Conservation (phyloP, 768 basidiomycete genomes). For the Tricholoma flavovirens region DNA sequence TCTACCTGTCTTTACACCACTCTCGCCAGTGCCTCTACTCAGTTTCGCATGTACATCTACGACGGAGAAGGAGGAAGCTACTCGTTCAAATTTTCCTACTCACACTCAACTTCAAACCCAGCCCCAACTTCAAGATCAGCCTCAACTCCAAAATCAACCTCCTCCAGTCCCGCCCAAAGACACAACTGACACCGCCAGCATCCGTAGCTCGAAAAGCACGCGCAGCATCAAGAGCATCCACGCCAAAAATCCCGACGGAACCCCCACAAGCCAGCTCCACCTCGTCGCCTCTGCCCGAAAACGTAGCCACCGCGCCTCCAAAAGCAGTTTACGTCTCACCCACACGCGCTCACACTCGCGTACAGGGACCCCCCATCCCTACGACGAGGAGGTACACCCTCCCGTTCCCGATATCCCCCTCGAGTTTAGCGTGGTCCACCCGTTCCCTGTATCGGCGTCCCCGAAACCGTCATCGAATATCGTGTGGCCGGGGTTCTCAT, state of each 20-base stretch:
- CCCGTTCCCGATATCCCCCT: conserved; percentile 28
- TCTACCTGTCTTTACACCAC: conserved; percentile 11
- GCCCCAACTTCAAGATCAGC: not conserved
- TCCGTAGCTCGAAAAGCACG: conserved; percentile 31
- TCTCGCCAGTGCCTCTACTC: conserved; percentile 12
- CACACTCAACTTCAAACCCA: not conserved
- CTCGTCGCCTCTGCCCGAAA: conserved; percentile 59
- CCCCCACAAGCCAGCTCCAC: conserved; percentile 18
- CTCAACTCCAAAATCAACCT: not conserved
- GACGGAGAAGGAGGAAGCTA: not conserved
- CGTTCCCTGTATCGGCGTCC: not conserved
- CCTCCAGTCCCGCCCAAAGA: conserved; percentile 14
- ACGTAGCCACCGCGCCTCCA: conserved; percentile 58
- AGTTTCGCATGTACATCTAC: conserved; percentile 5
- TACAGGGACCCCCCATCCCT: not conserved
- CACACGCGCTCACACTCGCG: conserved; percentile 6
- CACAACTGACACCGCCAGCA: conserved; percentile 33
- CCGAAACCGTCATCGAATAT: conserved; percentile 7
- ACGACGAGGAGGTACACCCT: conserved; percentile 19
- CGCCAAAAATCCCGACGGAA: conserved; percentile 3
- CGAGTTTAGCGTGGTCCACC: conserved; percentile 7
- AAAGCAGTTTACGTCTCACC: conserved; percentile 62
- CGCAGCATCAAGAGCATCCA: conserved; percentile 29
- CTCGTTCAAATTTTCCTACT: not conserved
- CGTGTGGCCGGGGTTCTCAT: conserved; percentile 3